Conservation (phyloP, 2,329 filamentous ascomycete genomes). For the Botrytis deweyae region DNA sequence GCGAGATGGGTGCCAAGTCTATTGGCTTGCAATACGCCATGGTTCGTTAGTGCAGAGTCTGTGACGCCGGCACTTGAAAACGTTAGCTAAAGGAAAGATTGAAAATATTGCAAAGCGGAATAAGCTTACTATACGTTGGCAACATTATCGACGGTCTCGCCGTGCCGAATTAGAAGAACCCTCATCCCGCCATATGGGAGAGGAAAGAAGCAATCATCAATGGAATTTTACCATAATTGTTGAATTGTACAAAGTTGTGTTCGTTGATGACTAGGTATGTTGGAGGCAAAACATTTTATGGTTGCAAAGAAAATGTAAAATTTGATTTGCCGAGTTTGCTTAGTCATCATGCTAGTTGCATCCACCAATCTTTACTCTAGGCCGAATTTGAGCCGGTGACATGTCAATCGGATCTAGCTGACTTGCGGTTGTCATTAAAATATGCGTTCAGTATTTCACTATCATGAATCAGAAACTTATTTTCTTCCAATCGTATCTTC, state of each 20-base stretch:
- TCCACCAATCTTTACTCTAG: neutral
- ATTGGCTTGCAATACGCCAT: slow-evolving; percentile 77
- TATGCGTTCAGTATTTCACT: neutral
- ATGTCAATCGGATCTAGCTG: neutral
- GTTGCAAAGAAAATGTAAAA: neutral
- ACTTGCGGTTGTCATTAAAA: neutral
- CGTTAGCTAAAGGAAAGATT: slow-evolving; percentile 20
- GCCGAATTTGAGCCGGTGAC: slow-evolving; percentile 4
- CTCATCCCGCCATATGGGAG: slow-evolving; percentile 48
- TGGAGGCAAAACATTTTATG: slow-evolving; percentile 1
- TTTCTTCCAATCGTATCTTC: neutral
- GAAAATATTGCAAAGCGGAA: slow-evolving; percentile 2
- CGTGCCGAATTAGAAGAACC: slow-evolving; percentile 80
- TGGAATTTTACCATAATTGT: slow-evolving; percentile 28
- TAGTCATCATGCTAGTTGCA: neutral
- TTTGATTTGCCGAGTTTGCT: slow-evolving; percentile 5
- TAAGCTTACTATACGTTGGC: slow-evolving; percentile 66
- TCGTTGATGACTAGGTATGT: neutral
- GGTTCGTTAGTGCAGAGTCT: slow-evolving; percentile 77
- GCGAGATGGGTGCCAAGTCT: slow-evolving; percentile 68
- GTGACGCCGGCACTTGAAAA: slow-evolving; percentile 68
- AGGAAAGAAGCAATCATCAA: slow-evolving; percentile 28
- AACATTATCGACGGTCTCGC: slow-evolving; percentile 88
- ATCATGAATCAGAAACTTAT: neutral
- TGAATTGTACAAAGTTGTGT: neutral